Evolutionary conservation across 192 early-diverging fungal genomes (phyloP).

Genomic region (Dimargaris cristalligena): DNA sequence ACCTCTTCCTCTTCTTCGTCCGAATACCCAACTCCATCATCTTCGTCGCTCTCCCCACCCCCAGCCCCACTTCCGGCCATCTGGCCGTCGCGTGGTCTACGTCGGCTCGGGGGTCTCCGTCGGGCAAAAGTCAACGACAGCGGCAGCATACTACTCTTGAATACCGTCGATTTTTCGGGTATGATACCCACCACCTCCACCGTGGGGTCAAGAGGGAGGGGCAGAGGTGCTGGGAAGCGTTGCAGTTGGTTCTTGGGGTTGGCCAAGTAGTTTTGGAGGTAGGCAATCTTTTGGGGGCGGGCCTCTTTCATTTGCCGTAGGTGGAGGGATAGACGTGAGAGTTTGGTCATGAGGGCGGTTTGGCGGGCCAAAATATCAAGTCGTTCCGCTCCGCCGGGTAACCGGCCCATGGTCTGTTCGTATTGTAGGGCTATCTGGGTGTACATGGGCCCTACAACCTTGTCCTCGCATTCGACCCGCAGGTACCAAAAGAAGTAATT

Average conservation of each 20-base stretch:
- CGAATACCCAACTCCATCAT: too few species aligned
- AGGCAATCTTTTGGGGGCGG: conserved; percentile 80
- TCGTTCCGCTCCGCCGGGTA: conserved; percentile 38
- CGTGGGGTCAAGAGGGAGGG: conserved; percentile 81
- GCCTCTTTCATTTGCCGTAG: conserved; percentile 64
- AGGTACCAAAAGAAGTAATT: conserved; percentile 96
- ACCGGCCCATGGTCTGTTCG: conserved; percentile 46
- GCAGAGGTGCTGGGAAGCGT: conserved; percentile 66
- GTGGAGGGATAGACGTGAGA: conserved; percentile 59
- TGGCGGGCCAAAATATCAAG: conserved; percentile 66
- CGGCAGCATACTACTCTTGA: conserved; percentile 81
- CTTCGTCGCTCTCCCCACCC: too few species aligned
- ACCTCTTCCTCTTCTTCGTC: too few species aligned
- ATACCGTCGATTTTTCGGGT: conserved; percentile 64
- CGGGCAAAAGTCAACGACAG: conserved; percentile 70
- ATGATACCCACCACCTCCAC: conserved; percentile 76
- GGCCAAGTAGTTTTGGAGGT: conserved; percentile 49
- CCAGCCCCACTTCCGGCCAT: too few species aligned
- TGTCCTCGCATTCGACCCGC: conserved; percentile 91
- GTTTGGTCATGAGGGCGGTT: conserved; percentile 59
- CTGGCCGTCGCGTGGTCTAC: too few species aligned
- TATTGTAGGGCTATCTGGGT: conserved; percentile 73
- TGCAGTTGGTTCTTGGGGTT: conserved; percentile 73
- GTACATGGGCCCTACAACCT: conserved; percentile 65
- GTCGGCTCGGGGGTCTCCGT: too few species aligned